phyloP scores from a whole-genome alignment of 805 yeast species.

The Candida corydali region DNA sequence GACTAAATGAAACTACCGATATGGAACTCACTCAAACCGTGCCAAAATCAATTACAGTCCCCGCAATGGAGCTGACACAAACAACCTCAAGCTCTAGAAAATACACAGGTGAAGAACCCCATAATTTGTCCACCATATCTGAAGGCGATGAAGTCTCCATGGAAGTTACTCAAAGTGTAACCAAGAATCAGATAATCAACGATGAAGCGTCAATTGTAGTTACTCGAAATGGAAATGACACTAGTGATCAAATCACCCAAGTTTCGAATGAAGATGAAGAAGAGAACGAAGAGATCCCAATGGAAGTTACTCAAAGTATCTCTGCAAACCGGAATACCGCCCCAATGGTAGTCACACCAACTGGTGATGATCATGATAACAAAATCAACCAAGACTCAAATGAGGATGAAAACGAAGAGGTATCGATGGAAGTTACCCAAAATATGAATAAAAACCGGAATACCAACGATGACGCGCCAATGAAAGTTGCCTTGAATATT shows the following conservation, averaged over 20 bases:
- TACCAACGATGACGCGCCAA: too few relatives aligned
- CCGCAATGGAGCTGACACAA: slow-evolving; percentile 8
- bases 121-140: slow-evolving; percentile 3
- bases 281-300: not conserved
- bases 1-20: too few relatives aligned
- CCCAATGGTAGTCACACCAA: too few relatives aligned
- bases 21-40: not conserved
- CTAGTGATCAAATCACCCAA: too few relatives aligned
- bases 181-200: too few relatives aligned
- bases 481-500: too few relatives aligned
- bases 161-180: slow-evolving; percentile 4
- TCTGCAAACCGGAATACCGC: too few relatives aligned
- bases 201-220: too few relatives aligned
- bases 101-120: not conserved
- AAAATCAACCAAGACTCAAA: too few relatives aligned
- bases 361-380: too few relatives aligned
- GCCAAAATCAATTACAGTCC: not conserved
- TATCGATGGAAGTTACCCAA: slow-evolving; percentile 6
- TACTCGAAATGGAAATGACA: too few relatives aligned
- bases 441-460: not conserved
- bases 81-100: not conserved
- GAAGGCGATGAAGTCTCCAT: slow-evolving; percentile 6
- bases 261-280: too few relatives aligned
- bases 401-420: slow-evolving; percentile 5
- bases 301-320: not conserved